phyloP scores from a whole-genome alignment of 2,329 filamentous ascomycete species.

The Aspergillus texensis region DNA sequence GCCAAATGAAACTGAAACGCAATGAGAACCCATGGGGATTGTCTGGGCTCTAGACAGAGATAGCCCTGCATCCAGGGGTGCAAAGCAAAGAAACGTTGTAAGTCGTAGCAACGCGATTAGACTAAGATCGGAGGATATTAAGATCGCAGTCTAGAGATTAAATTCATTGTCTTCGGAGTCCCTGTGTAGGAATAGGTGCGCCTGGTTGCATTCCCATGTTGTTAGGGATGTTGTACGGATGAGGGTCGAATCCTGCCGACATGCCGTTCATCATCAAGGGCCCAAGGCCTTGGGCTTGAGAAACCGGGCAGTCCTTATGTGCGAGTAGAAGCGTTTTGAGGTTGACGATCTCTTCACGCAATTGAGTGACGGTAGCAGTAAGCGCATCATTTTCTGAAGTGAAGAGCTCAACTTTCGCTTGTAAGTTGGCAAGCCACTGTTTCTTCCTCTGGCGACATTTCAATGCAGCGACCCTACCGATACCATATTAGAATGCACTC shows the following conservation, averaged over 20 bases:
- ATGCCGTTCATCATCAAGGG: conserved; percentile 46
- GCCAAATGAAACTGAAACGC: conserved; percentile 24
- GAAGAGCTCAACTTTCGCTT: conserved; percentile 91
- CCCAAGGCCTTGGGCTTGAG: conserved; percentile 76
- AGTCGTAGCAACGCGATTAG: neutral
- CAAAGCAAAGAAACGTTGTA: conserved; percentile 10
- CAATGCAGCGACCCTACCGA: conserved; percentile 79
- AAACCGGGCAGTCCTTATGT: conserved; percentile 94
- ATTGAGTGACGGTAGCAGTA: conserved; percentile 76
- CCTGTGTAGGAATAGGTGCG: conserved; percentile 38
- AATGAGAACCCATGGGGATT: neutral
- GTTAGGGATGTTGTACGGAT: conserved; percentile 46
- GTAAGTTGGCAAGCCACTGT: conserved; percentile 95
- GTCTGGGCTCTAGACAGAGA: conserved; percentile 17
- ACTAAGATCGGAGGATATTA: conserved; percentile 15
- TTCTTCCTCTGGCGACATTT: conserved; percentile 99
- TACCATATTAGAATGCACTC: neutral
- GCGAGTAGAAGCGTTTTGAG: conserved; percentile 89
- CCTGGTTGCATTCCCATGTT: conserved; percentile 47
- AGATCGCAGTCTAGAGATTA: conserved; percentile 7
- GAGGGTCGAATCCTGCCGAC: conserved; percentile 42
- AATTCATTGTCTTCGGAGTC: conserved; percentile 36
- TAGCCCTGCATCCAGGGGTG: conserved; percentile 4
- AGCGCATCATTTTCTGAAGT: conserved; percentile 89
- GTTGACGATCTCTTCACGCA: conserved; percentile 91